These are phyloP conservation scores for Malus orientalis DNA, from an alignment of 306 rosid species.

Conservation along the genomic window DNA sequence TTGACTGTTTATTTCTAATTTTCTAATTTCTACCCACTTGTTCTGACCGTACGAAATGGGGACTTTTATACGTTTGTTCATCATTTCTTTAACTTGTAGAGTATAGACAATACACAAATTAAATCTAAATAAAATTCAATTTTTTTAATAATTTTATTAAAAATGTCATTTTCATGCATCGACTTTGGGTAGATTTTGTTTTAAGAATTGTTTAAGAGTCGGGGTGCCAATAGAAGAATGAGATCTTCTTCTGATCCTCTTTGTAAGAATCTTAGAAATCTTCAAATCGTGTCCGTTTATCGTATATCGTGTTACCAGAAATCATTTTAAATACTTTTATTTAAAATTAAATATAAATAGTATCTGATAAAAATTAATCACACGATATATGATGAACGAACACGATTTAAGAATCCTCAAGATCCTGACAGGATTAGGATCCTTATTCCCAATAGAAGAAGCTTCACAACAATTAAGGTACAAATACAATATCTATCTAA, in stretches of 20 bases:
- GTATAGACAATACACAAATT: not conserved
- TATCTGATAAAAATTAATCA: fast-evolving
- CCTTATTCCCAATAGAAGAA: too few relatives aligned
- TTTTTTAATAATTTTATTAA: too few relatives aligned
- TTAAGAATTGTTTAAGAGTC: too few relatives aligned
- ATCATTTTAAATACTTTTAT: too few relatives aligned
- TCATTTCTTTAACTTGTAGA: not conserved
- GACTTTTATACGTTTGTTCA: not conserved
- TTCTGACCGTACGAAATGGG: not conserved
- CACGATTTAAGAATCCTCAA: fast-evolving
- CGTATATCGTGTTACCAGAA: fast-evolving
- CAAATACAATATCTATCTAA: too few relatives aligned
- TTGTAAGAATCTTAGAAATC: fast-evolving
- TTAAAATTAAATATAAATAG: too few relatives aligned
- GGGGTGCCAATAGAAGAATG: not conserved
- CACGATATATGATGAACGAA: fast-evolving
- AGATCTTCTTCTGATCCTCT: too few relatives aligned
- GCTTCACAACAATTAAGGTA: too few relatives aligned
- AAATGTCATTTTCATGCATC: not conserved
- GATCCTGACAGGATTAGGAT: fast-evolving
- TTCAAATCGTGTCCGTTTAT: fast-evolving
- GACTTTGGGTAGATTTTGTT: not conserved
- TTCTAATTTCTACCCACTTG: not conserved
- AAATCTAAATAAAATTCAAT: too few relatives aligned
- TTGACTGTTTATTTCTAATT: not conserved